Base-by-base conservation (phyloP, 371 early-diverging fungal genomes). In the Rhizopus delemar region DNA sequence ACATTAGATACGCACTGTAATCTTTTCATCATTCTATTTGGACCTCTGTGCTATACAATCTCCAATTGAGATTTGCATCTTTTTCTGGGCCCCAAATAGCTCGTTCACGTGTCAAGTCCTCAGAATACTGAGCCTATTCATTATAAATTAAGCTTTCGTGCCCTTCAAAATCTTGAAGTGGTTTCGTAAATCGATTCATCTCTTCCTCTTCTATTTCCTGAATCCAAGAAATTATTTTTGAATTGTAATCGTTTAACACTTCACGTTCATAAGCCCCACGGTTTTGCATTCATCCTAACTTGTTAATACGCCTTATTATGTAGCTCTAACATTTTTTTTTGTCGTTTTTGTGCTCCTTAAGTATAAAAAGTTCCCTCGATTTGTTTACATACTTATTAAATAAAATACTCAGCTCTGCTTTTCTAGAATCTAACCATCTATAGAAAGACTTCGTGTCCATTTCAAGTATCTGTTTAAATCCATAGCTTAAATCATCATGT, bases 11-110 rank as follows among this genome's bases (percentile, higher is more conserved):
- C 57, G 8, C 56, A 51, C 39, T 80, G 75, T 22, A 87, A 56
- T 55, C 81, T 77, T 51, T 81, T 84, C 12, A 86, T 73, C 81
- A 85, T 87, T 29, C 88, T 70, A 31, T 81, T 73, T 5, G 76
- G 73, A 3, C 83, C 66, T 91, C 91, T 5, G 88, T 89, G 51
- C 87, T 85, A 66, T 91, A 90, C 11, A 91, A 66, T 57, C 85
- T 77, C 91, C 90, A 90, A 53, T 80, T 81, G 0, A 71, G 51
- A 35, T 65, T 57, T 11, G 15, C 32, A 3, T 75, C 67, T 2
- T 55, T 55, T 38, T 70, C 65, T 45, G 68, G 69, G 0, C 86
- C 87, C 89, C 89, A 88, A 29, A 91, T 62, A 1, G 87, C 84
- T 8, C 86, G 78, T 54, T 89, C 89, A 4, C 86, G 64, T 28